Base-by-base conservation (phyloP, 129 eudicot species). In the Escallonia herrerae region DNA sequence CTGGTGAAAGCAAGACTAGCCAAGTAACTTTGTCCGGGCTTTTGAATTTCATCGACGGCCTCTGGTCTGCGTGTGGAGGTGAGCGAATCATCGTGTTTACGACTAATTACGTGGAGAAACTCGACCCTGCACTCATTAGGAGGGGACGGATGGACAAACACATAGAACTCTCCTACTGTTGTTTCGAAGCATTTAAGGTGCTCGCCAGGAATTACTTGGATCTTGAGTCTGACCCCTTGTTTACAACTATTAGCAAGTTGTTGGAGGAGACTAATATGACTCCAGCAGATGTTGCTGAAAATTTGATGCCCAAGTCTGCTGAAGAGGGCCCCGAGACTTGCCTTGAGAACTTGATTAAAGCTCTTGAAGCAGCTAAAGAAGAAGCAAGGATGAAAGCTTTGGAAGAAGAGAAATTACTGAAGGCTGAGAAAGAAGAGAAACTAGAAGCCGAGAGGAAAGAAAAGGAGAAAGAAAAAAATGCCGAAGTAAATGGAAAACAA, bases 91-190 rank as follows among this genome's bases (percentile, higher is more conserved):
- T 56, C 10, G 61, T 56, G 61, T 56, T 59, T 40, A 59, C 63
- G 3, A 59, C 63, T 9, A 59, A 59, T 59, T 59, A 38, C n/a
- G 46, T 59, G 63, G 63, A 59, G 63, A 59, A 59, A 39, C 63
- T 59, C 63, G 46, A 59, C n/a, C 63, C 44, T 39, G 63, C 61
- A 5, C 61, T 56, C 40, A 56, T 56, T 37, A 40, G 61, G 42
- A 56, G 61, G 33, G 61, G 61, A 6, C 40, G 61, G 12, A 56
- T 56, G 61, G 61, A 56, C 33, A 56, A 56, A 8, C 61, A 56
- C 33, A 56, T 56, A 10, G 41, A 56, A 22, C 61, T 56, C 2
- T 56, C 61, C 40, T 56, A 56, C 33, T 56, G 61, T 33, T 7
- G 61, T 33, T 39, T 37, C 12, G 63, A 59, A 40, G 63, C 63